Percentiles rank a stretch among this genome's conserved stretches.
Conservation (phyloP, 106 monocot species). For the Dendrobium nobile region DNA sequence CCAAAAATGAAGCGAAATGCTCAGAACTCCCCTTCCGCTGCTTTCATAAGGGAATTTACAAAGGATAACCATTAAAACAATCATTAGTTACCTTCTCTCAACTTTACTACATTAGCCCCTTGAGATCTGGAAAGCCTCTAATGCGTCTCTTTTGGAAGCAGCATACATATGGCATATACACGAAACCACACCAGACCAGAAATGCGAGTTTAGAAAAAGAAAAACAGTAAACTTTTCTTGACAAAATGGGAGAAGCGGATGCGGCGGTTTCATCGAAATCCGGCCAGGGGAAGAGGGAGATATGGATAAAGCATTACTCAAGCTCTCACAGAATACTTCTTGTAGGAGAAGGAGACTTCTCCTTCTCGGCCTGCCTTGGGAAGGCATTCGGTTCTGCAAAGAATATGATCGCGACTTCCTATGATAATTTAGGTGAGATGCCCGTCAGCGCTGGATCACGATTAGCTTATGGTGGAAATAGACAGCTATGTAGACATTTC, state of each 20-base stretch:
- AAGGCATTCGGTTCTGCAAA: constrained; percentile 8
- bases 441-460: no score
- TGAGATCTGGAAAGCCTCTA: neutral
- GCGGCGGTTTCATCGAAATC: no score
- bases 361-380: constrained; percentile 18
- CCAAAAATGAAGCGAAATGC: no score
- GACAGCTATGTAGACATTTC: neutral
- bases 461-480: neutral
- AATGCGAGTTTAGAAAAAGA: neutral
- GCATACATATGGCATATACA: neutral
- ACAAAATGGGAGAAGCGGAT: neutral
- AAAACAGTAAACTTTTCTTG: neutral
- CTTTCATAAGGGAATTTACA: neutral
- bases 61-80: neutral
- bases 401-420: constrained; percentile 17
- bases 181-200: neutral
- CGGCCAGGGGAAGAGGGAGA: neutral
- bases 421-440: constrained; percentile 7
- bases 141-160: neutral
- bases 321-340: constrained; percentile 18
- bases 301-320: constrained; percentile 18
- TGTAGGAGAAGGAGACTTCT: constrained; percentile 24
- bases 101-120: neutral
- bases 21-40: neutral
- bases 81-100: no score